Evolutionary conservation across 108 stramenopile species (phyloP), one percentile per base, ranked within the genome.

Genomic region (Licmophora abbreviata): DNA sequence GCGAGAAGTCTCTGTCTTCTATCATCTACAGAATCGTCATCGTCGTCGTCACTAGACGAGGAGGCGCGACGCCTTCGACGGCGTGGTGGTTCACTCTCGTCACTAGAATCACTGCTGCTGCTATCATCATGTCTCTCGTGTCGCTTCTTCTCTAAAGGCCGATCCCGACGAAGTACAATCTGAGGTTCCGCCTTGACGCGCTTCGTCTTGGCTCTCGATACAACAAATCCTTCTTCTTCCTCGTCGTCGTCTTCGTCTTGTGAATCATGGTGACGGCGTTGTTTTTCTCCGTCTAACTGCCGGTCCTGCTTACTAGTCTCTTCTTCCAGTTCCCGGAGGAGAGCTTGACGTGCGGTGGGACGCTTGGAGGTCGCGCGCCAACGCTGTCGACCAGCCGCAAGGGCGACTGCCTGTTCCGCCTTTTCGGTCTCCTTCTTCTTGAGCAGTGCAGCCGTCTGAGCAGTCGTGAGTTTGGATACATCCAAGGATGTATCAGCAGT

Each of bases 401-500:
- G 18, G 3, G 18, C 38, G 3, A 9, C 34, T 35, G 12, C 9
- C 34, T 12, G 10, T 11, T 9, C 38, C 38, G 38, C 18, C 23
- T 60, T 29, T 29, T 51, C 72, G n/a, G 67, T 48, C 40, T 55
- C 45, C 29, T 69, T 69, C 46, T 65, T 34, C 43, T 41, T 18
- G 22, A 77, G 40, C 52, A 81, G 49, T 15, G 79, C 77, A 3
- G 83, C 83, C 31, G 86, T 71, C 44, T 88, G 82, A 9, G 76
- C 71, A 18, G 79, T 64, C 28, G 82, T 68, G 70, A 88, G 47
- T 37, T 47, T 66, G 27, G 83, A 74, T 23, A 81, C 48, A 55
- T 88, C 82, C 20, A 61, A 50, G 14, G 51, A 71, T 12, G 51
- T 48, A n/a, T 41, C 55, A 8, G 18, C 56, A 33, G 28, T 28